These are phyloP conservation scores for Escallonia herrerae DNA, from an alignment of 129 eudicot species.

Conservation along the genomic window DNA sequence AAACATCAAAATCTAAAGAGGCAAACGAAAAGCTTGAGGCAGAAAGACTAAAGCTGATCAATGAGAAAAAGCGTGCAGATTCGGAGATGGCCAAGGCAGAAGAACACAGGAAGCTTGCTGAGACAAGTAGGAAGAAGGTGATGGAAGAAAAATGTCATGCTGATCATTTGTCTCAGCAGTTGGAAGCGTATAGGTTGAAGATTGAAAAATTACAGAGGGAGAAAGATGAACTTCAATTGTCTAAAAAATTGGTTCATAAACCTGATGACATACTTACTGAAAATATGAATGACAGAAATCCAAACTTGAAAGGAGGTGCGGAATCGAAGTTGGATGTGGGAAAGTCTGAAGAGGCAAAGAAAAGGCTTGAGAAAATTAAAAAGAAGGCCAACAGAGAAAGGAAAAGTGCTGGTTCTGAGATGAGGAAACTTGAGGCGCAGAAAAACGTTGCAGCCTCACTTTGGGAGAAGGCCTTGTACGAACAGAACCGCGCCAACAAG, in stretches of 20 bases:
- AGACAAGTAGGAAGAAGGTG: slow-evolving; percentile 38
- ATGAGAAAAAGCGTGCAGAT: slow-evolving; percentile 50
- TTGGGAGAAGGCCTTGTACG: slow-evolving; percentile 35
- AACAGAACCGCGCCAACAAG: slow-evolving; percentile 45
- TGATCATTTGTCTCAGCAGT: slow-evolving; percentile 36
- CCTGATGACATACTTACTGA: slow-evolving; percentile 4
- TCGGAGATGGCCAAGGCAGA: slow-evolving; percentile 30
- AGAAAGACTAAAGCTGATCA: slow-evolving; percentile 35
- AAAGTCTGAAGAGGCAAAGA: slow-evolving; percentile 12
- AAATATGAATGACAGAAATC: slow-evolving; percentile 4
- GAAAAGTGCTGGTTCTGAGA: slow-evolving; percentile 30
- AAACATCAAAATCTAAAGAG: slow-evolving; percentile 39
- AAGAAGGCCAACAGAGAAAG: slow-evolving; percentile 32
- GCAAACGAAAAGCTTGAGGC: slow-evolving; percentile 51
- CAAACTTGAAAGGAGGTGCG: slow-evolving; percentile 3
- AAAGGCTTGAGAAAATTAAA: slow-evolving; percentile 27
- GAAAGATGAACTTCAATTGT: slow-evolving; percentile 11
- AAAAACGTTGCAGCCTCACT: slow-evolving; percentile 36
- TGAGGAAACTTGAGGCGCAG: slow-evolving; percentile 33
- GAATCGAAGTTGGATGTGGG: slow-evolving; percentile 2
- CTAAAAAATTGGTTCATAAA: slow-evolving; percentile 11
- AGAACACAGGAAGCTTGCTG: slow-evolving; percentile 49
- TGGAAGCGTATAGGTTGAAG: slow-evolving; percentile 39
- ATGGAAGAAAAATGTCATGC: slow-evolving; percentile 53
- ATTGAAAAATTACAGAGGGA: slow-evolving; percentile 38